Percentiles rank a stretch among this genome's conserved stretches.
phyloP scores from a whole-genome alignment of 139 green algal species.

The Micromonas commoda region DNA sequence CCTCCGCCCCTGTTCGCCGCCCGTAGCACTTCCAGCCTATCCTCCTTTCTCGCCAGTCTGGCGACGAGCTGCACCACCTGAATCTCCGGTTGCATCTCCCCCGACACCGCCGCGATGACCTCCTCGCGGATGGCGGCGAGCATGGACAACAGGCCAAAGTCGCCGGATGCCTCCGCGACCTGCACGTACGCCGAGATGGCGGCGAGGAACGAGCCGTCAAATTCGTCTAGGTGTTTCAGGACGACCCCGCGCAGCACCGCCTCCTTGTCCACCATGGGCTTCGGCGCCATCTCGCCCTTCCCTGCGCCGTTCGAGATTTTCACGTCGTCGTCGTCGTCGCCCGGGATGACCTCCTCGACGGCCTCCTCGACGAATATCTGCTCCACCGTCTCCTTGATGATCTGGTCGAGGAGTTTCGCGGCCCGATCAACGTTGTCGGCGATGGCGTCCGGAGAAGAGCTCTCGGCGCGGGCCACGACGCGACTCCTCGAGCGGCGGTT shows the following conservation, averaged over 20 bases:
- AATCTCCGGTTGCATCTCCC: background rate
- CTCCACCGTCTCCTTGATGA: constrained; percentile 19
- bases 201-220: constrained; percentile 18
- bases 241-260: background rate
- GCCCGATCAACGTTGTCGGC: background rate
- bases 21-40: constrained; percentile 1
- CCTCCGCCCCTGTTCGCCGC: constrained; percentile 9
- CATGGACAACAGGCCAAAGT: constrained; percentile 10
- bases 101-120: background rate
- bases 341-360: constrained; percentile 3
- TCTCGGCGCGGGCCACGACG: background rate
- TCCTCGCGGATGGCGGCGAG: constrained; percentile 20
- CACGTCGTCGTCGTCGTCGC: background rate
- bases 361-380: constrained; percentile 22
- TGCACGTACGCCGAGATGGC: constrained; percentile 8
- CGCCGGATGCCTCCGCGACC: background rate
- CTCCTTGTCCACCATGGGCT: background rate
- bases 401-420: background rate
- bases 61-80: constrained; percentile 22
- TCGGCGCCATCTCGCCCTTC: background rate
- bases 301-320: background rate
- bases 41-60: background rate
- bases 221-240: background rate
- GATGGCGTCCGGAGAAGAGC: background rate
- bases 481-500: background rate